Base-by-base conservation (phyloP, 129 eudicot species). In the Smallanthus sonchifolius region DNA sequence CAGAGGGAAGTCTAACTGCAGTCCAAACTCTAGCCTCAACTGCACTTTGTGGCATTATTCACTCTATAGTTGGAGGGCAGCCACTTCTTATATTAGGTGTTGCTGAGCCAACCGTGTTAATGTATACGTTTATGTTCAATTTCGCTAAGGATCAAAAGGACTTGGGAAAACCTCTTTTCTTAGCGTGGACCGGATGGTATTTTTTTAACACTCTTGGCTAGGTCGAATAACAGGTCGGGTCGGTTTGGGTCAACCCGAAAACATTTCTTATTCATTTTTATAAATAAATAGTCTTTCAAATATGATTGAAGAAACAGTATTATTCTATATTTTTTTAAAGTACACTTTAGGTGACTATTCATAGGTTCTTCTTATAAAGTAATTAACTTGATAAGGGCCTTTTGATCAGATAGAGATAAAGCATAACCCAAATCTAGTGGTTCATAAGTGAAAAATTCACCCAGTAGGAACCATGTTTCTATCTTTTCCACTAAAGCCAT, bases 111-210 rank as follows among this genome's bases (percentile, higher is more conserved):
- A 93, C 98, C 5, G 98, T 93, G 55, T 74, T 93, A 43, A 93
- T 93, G 98, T 93, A 93, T 84, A 93, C 97, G 13, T 93, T 93
- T 83, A 88, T 93, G 97, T 93, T 81, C 87, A 79, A 93, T 64
- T 93, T 93, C 71, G 98, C 92, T 13, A 93, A 93, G 73, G 97
- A 88, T 72, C 86, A 91, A 52, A 90, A 86, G 75, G 96, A 93
- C 75, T 73, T 93, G 70, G 98, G 98, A 11, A 86, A 73, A 65
- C 82, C 88, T 69, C 90, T 93, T 35, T 93, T 87, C 86, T 83
- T 90, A 72, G 96, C 98, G 36, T 93, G 98, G 98, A 74, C 98
- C 10, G 98, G 83, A 86, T 93, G 98, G 98, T 93, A 93, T 16
- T 35, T 70, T 75, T 51, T 74, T 10, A 19, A 68, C 43, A 44